Evolutionary conservation across 306 rosid genomes (phyloP), one percentile per base, ranked within the genome.

Genomic region (Corylus heterophylla): DNA sequence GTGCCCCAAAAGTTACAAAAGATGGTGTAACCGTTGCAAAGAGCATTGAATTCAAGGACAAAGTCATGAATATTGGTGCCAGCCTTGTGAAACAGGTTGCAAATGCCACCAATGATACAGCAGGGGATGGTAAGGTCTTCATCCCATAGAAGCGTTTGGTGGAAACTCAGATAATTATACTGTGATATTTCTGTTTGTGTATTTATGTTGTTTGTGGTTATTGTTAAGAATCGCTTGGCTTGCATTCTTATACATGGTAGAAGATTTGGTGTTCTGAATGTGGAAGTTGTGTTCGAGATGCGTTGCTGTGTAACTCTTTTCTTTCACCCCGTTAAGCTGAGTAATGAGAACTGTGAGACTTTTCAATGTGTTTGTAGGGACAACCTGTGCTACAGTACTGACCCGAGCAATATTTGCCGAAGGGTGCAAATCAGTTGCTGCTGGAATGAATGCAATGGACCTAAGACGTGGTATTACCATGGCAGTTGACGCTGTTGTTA

Each of bases 361-460:
- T 76, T 80, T 72, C 16, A 71, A 50, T 74, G 13, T 85, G n/a
- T 73, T 50, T 79, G 76, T 88, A 95, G 98, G 98, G 69, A 95
- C 98, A 50, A 92, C 98, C 14, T 92, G 98, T 78, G 98, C 98
- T 20, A 95, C 98, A 3, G 85, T 92, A 77, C 92, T 95, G 74
- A 95, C 98, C 0, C 86, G 88, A 50, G 98, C 98, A 50, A 95
- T 95, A 82, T 92, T 87, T 66, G 49, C 96, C 0, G 98, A 95
- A 82, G 98, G 98, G 18, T 94, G 98, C 91, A 94, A 94, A 86
- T 94, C 98, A 51, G 97, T 94, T 80, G 98, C 98, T 9, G 97
- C 98, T 45, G 97, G 98, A 77, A 90, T 94, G 97, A 94, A 94
- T 84, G 97, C 97, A 7, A 94, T 94, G 98, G 98, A 94, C 85